phyloP scores from a whole-genome alignment of 805 yeast genomes.

The Zygoascus bituminiphila region DNA sequence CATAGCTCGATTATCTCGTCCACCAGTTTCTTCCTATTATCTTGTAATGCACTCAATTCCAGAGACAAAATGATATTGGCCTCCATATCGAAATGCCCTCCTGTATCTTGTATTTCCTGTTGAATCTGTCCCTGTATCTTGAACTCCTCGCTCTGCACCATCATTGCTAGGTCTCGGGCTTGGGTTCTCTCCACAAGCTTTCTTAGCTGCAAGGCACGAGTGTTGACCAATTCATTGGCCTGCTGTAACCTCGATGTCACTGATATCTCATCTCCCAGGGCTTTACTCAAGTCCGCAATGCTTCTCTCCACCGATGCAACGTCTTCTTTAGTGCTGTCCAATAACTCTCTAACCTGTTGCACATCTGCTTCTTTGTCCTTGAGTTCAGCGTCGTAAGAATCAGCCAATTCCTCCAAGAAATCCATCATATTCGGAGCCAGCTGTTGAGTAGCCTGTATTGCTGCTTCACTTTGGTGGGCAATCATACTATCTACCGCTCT shows the following conservation, averaged over 20 bases:
- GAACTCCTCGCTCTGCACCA: slow-evolving; percentile 49
- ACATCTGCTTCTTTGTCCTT: slow-evolving; percentile 46
- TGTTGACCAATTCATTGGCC: slow-evolving; percentile 23
- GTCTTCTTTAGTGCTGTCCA: slow-evolving; percentile 35
- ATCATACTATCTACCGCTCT: slow-evolving; percentile 1
- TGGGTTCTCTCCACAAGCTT: slow-evolving; percentile 55
- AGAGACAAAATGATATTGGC: slow-evolving; percentile 25
- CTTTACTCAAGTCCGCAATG: slow-evolving; percentile 24
- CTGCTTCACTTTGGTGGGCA: slow-evolving; percentile 44
- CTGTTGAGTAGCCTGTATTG: slow-evolving; percentile 44
- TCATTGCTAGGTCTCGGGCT: slow-evolving; percentile 49
- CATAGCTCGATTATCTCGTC: slow-evolving; percentile 43
- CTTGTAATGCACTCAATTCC: slow-evolving; percentile 35
- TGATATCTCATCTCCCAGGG: slow-evolving; percentile 26
- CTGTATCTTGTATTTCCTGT: slow-evolving; percentile 6
- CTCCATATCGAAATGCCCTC: slow-evolving; percentile 6
- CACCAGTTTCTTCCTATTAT: slow-evolving; percentile 33
- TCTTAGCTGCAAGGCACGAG: slow-evolving; percentile 30
- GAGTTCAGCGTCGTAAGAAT: slow-evolving; percentile 48
- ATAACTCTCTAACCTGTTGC: slow-evolving; percentile 38
- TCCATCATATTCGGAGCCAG: slow-evolving; percentile 31
- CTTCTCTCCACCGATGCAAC: slow-evolving; percentile 30
- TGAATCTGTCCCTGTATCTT: slow-evolving; percentile 22
- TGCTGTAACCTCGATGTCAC: slow-evolving; percentile 16
- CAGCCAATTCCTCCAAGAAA: slow-evolving; percentile 30